Percentiles rank a stretch among this genome's conserved stretches.
These are phyloP conservation scores for Henningerozyma blattae DNA, from an alignment of 805 yeast genomes.

Conservation along the genomic window DNA sequence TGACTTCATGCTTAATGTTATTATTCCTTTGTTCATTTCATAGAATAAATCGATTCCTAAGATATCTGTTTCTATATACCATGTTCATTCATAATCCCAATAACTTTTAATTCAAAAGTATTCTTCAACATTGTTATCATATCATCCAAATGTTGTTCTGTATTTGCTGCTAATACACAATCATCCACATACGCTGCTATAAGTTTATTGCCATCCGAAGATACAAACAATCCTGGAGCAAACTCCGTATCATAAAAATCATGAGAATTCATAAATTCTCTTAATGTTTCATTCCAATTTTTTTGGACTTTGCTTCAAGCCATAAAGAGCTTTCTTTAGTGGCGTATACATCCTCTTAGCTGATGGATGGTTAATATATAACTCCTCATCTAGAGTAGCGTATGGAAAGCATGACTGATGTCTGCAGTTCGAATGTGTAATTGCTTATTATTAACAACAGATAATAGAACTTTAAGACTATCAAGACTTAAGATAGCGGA, in stretches of 20 bases:
- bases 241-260: conserved; percentile 1
- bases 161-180: conserved; percentile 4
- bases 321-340: conserved; percentile 2
- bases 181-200: conserved; percentile 8
- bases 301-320: conserved; percentile 4
- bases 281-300: conserved; percentile 5
- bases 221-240: conserved; percentile 4
- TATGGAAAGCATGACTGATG: conserved; percentile 5
- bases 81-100: conserved; percentile 3
- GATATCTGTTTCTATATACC: conserved; percentile 2
- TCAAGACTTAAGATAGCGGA: conserved; percentile 1
- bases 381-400: conserved; percentile 1
- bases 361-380: conserved; percentile 1
- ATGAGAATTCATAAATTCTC: conserved; percentile 1
- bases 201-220: conserved; percentile 1
- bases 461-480: background rate
- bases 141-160: conserved; percentile 2
- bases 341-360: background rate
- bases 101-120: conserved; percentile 2
- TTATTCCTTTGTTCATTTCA: too few species aligned
- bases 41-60: conserved; percentile 6
- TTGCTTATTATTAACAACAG: conserved; percentile 1
- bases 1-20: too few species aligned
- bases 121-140: conserved; percentile 1
- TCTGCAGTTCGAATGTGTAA: background rate